Conservation (phyloP, 768 basidiomycete genomes). For the Holtermanniella nyarrowii region DNA sequence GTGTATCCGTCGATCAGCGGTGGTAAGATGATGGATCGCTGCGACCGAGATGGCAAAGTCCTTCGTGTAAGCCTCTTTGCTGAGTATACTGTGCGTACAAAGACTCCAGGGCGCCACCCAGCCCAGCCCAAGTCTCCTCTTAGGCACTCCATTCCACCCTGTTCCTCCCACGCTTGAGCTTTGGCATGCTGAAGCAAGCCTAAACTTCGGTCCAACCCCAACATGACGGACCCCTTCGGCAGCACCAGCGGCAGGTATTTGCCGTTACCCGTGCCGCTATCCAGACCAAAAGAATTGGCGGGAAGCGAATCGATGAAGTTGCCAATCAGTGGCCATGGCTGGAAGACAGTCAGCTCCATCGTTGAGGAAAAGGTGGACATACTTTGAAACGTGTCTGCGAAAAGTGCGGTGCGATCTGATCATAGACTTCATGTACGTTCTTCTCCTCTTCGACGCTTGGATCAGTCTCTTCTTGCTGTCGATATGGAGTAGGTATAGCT, state of each 20-base stretch:
- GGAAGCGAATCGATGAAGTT: constrained; percentile 61
- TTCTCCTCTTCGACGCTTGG: constrained; percentile 25
- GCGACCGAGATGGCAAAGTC: constrained; percentile 96
- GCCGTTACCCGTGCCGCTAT: constrained; percentile 93
- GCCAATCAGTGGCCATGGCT: constrained; percentile 87
- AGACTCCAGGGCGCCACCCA: constrained; percentile 65
- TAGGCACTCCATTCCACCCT: constrained; percentile 53
- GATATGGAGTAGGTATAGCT: constrained; percentile 19
- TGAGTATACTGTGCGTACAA: constrained; percentile 50
- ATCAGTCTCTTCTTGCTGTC: not conserved
- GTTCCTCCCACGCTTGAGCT: constrained; percentile 33
- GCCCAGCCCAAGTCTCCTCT: constrained; percentile 61
- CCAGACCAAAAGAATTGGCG: constrained; percentile 73
- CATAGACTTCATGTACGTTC: constrained; percentile 40
- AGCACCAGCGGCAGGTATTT: constrained; percentile 76
- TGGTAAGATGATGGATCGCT: constrained; percentile 91
- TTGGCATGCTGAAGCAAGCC: constrained; percentile 67
- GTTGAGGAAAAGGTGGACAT: not conserved
- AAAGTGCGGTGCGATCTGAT: constrained; percentile 41
- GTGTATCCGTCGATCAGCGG: constrained; percentile 56
- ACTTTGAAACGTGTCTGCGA: constrained; percentile 42
- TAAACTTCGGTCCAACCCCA: constrained; percentile 73
- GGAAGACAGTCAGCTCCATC: not conserved
- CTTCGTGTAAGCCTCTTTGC: constrained; percentile 43
- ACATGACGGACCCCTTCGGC: constrained; percentile 55